Evolutionary conservation across 768 basidiomycete species (phyloP).

Genomic region (Termitomyces sp.): DNA sequence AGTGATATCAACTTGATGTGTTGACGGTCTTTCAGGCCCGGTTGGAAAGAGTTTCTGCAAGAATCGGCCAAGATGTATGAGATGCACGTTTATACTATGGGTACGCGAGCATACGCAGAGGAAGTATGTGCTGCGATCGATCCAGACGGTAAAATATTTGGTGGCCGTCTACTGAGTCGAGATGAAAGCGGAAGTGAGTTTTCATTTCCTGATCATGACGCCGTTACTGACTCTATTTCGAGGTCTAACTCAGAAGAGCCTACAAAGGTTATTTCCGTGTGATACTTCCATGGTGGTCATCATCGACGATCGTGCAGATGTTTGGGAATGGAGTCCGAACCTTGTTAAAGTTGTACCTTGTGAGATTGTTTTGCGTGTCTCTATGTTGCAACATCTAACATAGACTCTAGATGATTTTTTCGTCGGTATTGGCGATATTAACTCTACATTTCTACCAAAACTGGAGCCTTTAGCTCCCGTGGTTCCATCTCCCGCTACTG

Average conservation of each 20-base stretch:
- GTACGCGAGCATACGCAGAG: constrained; percentile 94
- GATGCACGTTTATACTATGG: constrained; percentile 99
- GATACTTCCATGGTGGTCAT: constrained; percentile 99
- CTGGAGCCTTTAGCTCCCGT: constrained; percentile 51
- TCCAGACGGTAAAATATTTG: constrained; percentile 81
- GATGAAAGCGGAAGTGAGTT: constrained; percentile 95
- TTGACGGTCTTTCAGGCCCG: constrained; percentile 52
- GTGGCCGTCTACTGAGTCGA: constrained; percentile 83
- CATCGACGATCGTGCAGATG: constrained; percentile 97
- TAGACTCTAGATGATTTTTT: constrained; percentile 85
- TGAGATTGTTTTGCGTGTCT: constrained; percentile 33
- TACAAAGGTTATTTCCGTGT: constrained; percentile 91
- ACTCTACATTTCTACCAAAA: constrained; percentile 90
- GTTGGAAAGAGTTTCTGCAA: constrained; percentile 77
- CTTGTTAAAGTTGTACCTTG: constrained; percentile 96
- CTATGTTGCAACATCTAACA: background rate
- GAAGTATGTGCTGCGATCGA: constrained; percentile 94
- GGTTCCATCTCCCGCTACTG: constrained; percentile 26
- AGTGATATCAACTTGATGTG: background rate
- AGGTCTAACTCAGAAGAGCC: constrained; percentile 90
- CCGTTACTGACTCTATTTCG: constrained; percentile 16
- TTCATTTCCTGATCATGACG: constrained; percentile 1
- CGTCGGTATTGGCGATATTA: constrained; percentile 97
- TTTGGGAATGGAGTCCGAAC: constrained; percentile 98
- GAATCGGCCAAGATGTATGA: constrained; percentile 80